Conservation (phyloP, 23 red algal genomes). For the Gracilaria domingensis region DNA sequence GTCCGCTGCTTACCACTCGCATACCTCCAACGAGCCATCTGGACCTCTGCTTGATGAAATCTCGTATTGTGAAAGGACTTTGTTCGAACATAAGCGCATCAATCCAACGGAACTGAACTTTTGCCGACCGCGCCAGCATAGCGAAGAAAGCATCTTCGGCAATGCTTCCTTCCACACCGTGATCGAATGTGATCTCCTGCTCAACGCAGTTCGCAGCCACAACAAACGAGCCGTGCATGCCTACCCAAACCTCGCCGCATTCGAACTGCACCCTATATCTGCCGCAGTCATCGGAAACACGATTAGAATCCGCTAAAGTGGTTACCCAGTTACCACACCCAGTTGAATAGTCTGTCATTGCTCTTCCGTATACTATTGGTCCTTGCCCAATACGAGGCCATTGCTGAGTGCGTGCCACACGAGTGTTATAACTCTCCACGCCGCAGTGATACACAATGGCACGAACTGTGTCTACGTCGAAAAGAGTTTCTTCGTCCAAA, state of each 20-base stretch:
- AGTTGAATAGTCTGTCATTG: constrained; percentile 7
- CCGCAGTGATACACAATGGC: constrained; percentile 71
- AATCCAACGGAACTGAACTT: constrained; percentile 75
- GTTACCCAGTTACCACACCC: constrained; percentile 67
- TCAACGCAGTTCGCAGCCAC: constrained; percentile 69
- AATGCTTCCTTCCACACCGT: constrained; percentile 72
- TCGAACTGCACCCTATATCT: constrained; percentile 72
- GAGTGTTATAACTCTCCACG: constrained; percentile 40
- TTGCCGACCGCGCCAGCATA: constrained; percentile 50
- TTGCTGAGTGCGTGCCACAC: constrained; percentile 36
- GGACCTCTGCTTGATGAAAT: constrained; percentile 83
- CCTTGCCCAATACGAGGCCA: constrained; percentile 80
- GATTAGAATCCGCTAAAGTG: constrained; percentile 74
- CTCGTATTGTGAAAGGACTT: constrained; percentile 66
- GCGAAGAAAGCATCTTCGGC: constrained; percentile 83
- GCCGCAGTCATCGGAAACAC: constrained; percentile 75
- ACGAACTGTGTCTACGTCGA: constrained; percentile 59
- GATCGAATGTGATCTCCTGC: constrained; percentile 71
- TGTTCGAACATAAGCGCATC: constrained; percentile 84
- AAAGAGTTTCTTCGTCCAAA: constrained; percentile 80
- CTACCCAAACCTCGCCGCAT: constrained; percentile 75
- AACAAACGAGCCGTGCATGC: constrained; percentile 87
- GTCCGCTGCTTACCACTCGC: constrained; percentile 30
- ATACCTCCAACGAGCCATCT: constrained; percentile 75
- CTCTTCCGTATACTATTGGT: constrained; percentile 72